phyloP scores from a whole-genome alignment of 192 early-diverging fungal genomes.

The Polychytrium aggregatum region DNA sequence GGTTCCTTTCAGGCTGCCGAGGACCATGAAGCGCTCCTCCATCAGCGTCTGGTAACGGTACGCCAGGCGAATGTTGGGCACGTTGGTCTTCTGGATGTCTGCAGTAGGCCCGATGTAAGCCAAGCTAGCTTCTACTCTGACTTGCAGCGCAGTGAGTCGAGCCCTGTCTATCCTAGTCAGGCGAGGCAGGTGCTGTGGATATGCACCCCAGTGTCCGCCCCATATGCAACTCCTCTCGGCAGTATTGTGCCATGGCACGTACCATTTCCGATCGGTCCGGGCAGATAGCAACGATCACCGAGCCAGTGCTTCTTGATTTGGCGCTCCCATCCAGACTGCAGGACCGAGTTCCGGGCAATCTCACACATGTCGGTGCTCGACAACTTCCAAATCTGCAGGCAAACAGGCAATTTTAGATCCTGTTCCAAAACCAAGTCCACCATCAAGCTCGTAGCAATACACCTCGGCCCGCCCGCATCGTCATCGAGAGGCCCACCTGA shows the following conservation, averaged over 20 bases:
- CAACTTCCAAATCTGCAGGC: slow-evolving; percentile 75
- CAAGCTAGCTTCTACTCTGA: too few species aligned
- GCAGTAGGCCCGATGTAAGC: too few species aligned
- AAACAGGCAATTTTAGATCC: background rate
- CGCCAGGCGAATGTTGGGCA: slow-evolving; percentile 72
- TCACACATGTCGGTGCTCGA: slow-evolving; percentile 91
- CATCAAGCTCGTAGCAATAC: background rate
- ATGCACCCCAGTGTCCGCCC: too few species aligned
- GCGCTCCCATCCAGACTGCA: slow-evolving; percentile 85
- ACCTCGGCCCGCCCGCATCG: too few species aligned
- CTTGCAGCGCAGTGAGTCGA: too few species aligned
- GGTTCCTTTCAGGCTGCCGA: slow-evolving; percentile 23
- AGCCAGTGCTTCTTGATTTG: slow-evolving; percentile 85
- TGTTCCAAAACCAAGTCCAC: background rate
- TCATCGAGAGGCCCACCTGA: slow-evolving; percentile 40
- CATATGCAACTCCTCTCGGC: too few species aligned
- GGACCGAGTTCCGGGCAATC: slow-evolving; percentile 77
- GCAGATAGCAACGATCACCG: slow-evolving; percentile 60
- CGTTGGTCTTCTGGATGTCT: slow-evolving; percentile 87
- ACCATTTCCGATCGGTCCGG: slow-evolving; percentile 66
- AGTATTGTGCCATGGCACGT: slow-evolving; percentile 4
- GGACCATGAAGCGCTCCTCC: slow-evolving; percentile 63
- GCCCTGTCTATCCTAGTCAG: too few species aligned
- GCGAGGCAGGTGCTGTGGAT: too few species aligned
- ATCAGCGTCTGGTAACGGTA: slow-evolving; percentile 76